Conservation (phyloP, 2,329 filamentous ascomycete genomes). For the Fusarium sp. region DNA sequence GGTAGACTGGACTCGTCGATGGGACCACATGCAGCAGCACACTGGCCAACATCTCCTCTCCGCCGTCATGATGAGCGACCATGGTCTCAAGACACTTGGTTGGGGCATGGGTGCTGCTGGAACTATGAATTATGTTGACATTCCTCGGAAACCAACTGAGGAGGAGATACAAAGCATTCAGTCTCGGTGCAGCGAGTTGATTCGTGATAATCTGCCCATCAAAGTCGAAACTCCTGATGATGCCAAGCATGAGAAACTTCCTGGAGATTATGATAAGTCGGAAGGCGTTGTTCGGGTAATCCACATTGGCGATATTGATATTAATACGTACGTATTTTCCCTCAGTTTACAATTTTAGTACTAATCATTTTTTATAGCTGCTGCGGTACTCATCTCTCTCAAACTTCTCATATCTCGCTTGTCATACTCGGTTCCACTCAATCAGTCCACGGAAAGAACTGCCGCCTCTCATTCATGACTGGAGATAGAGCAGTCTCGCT, state of each 20-base stretch:
- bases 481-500: constrained; percentile 46
- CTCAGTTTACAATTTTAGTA: fast-evolving
- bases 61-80: constrained; percentile 45
- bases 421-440: constrained; percentile 46
- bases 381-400: constrained; percentile 48
- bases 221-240: constrained; percentile 43
- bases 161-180: constrained; percentile 44
- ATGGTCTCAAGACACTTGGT: constrained; percentile 44
- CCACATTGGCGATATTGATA: constrained; percentile 46
- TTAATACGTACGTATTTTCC: constrained; percentile 41
- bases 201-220: constrained; percentile 42
- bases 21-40: constrained; percentile 52
- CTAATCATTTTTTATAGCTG: constrained; percentile 22
- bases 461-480: constrained; percentile 46
- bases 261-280: constrained; percentile 48
- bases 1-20: constrained; percentile 46
- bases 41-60: constrained; percentile 50
- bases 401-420: constrained; percentile 49
- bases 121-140: constrained; percentile 49
- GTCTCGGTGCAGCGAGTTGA: constrained; percentile 41
- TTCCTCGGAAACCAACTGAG: constrained; percentile 43
- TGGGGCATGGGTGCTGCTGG: constrained; percentile 48
- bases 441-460: constrained; percentile 49
- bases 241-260: constrained; percentile 40
- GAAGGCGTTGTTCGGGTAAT: constrained; percentile 48